These are phyloP conservation scores for Syzygium malaccense DNA, from an alignment of 441 rosid genomes.

Conservation along the genomic window DNA sequence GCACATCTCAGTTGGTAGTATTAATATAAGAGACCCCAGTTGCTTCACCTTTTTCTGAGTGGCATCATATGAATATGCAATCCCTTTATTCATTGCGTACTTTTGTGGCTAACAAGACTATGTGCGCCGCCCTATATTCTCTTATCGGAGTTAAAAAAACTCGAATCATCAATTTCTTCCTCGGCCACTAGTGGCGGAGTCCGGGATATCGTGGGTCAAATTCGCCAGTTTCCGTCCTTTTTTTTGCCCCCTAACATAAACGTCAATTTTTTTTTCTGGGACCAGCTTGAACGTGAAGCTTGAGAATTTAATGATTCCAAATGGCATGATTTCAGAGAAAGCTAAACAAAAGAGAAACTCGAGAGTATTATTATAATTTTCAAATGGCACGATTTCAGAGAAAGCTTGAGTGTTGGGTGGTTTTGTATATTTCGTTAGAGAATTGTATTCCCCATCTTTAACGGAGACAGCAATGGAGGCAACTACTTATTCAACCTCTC, in stretches of 20 bases:
- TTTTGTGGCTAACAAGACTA: not conserved
- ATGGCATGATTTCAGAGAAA: not conserved
- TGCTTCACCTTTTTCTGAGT: not conserved
- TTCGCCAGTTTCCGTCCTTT: not conserved
- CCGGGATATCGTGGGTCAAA: not conserved
- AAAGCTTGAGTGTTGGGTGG: not conserved
- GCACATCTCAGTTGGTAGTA: not conserved
- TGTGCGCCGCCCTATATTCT: not conserved
- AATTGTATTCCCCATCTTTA: slow-evolving; percentile 5
- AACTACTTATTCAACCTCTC: not conserved
- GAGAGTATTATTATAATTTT: not conserved
- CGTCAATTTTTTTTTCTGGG: not conserved
- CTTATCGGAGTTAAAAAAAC: not conserved
- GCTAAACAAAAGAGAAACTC: not conserved
- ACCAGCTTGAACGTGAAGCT: not conserved
- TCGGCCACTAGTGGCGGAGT: not conserved
- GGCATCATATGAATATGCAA: not conserved
- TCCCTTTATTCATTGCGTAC: not conserved
- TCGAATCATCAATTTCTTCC: not conserved
- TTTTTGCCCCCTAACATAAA: not conserved
- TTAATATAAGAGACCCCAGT: not conserved
- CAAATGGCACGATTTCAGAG: not conserved
- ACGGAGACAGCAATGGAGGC: not conserved
- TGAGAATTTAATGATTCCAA: not conserved
- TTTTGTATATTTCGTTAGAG: slow-evolving; percentile 1